Conservation (phyloP, 257 asterid genomes). For the Prunella vulgaris region DNA sequence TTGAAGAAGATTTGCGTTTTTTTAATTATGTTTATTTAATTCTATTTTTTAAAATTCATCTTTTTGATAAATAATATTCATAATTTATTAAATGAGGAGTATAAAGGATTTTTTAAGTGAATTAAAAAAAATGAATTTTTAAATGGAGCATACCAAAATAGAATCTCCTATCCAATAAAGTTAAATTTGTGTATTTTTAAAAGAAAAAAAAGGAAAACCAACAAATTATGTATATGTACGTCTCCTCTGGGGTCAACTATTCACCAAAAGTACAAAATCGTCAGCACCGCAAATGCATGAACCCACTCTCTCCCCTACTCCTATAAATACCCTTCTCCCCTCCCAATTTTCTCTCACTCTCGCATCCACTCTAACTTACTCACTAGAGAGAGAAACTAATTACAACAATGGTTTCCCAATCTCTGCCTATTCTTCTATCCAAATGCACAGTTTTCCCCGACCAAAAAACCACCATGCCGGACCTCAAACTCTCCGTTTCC, state of each 20-base stretch:
- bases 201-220: too few relatives aligned
- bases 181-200: too few relatives aligned
- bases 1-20: too few relatives aligned
- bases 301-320: background rate
- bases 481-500: slow-evolving; percentile 37
- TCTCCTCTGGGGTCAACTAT: background rate
- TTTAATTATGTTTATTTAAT: too few relatives aligned
- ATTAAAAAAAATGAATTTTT: too few relatives aligned
- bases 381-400: background rate
- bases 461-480: slow-evolving; percentile 12
- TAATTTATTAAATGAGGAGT: too few relatives aligned
- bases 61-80: too few relatives aligned
- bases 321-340: slow-evolving; percentile 9
- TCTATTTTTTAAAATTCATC: too few relatives aligned
- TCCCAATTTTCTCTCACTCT: background rate
- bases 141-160: too few relatives aligned
- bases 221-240: background rate
- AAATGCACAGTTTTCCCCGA: slow-evolving; percentile 24
- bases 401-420: slow-evolving; percentile 18
- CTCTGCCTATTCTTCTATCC: slow-evolving; percentile 7
- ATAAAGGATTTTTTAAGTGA: too few relatives aligned
- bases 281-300: slow-evolving; percentile 24
- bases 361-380: background rate
- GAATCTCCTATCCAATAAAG: too few relatives aligned
- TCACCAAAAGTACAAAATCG: background rate